Evolutionary conservation across 805 yeast species (phyloP).

Genomic region (Starmerella etchellsii): DNA sequence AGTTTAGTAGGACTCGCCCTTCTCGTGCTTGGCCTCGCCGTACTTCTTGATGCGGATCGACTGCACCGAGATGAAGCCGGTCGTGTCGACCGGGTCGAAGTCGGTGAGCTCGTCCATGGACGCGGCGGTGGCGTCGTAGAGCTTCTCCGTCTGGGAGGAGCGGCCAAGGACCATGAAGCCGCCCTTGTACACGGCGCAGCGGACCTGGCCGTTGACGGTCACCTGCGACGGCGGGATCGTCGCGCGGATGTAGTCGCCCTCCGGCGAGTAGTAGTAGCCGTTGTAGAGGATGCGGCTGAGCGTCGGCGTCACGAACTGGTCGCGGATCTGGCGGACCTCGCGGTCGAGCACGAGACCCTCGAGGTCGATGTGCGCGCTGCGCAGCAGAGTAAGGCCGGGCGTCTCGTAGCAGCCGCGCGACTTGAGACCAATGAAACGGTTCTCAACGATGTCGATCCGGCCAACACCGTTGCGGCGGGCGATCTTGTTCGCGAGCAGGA

Average conservation of each 20-base stretch:
- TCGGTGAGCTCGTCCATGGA: constrained; percentile 99
- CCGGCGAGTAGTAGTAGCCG: constrained; percentile 97
- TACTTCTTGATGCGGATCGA: constrained; percentile 96
- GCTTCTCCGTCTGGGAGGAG: constrained; percentile 87
- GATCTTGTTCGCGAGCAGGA: constrained; percentile 81
- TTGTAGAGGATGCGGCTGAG: constrained; percentile 86
- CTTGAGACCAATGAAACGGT: constrained; percentile 96
- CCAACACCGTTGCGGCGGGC: constrained; percentile 99
- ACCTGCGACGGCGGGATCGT: constrained; percentile 78
- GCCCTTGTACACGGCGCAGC: constrained; percentile 91
- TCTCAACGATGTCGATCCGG: constrained; percentile 97
- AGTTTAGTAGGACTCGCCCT: constrained; percentile 35
- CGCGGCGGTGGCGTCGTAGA: constrained; percentile 94
- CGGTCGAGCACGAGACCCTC: constrained; percentile 96
- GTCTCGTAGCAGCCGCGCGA: constrained; percentile 99
- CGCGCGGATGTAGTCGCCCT: constrained; percentile 83
- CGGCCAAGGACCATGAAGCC: constrained; percentile 75
- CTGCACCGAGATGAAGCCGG: constrained; percentile 96
- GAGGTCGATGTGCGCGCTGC: constrained; percentile 87
- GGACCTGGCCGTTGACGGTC: constrained; percentile 92
- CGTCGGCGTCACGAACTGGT: constrained; percentile 83
- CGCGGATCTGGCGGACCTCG: constrained; percentile 95
- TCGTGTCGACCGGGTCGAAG: constrained; percentile 90
- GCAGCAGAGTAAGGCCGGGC: constrained; percentile 90
- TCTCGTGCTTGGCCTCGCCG: constrained; percentile 87